Base-by-base conservation (phyloP, 176 grass and related monocot species). In the Bonia amplexicaulis region DNA sequence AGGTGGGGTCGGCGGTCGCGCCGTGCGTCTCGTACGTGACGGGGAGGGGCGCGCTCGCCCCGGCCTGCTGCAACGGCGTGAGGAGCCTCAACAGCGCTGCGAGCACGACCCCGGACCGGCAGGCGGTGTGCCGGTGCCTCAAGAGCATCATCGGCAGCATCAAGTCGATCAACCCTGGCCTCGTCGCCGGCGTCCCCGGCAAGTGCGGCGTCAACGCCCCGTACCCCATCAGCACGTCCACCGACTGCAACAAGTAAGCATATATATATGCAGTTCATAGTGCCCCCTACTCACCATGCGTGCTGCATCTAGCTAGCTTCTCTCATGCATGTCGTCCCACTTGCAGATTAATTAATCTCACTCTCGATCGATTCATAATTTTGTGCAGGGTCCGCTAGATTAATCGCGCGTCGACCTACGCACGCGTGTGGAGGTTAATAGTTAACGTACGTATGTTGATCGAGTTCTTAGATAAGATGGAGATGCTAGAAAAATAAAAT, bases 241-340 rank as follows among this genome's bases (percentile, higher is more conserved):
- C 77, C 2, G 60, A 93, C 88, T 93, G 91, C 91, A 40, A 35
- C 82, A 93, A 82, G 91, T 90, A 82, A 20, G 0, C 8, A n/a
- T 3, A n/a, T 5, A n/a, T 3, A n/a, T 5, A 13, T 12, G 33
- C 3, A 11, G 1, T 22, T 58, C 4, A 4, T 35, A 35, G 3
- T 0, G 33, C 4, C 4, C 3, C 33, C 33, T 35, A 22, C 55
- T 52, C 3, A 5, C n/a, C 31, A 39, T 68, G 33, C 7, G 9
- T 62, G 2, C 10, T 68, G 17, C 33, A 2, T 53, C 35, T 37
- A 37, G 35, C 35, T 37, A 33, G 31, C 15, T 17, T 53, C 16
- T 53, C 51, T 17, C 49, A 52, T 37, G 35, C 35, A 5, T 37
- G 35, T 37, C 31, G 31, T 33, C 31, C 31, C 31, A 33, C 31